Percentiles rank a stretch among this genome's conserved stretches.
These are phyloP conservation scores for Galerina sulciceps DNA, from an alignment of 768 basidiomycete species.

Conservation along the genomic window DNA sequence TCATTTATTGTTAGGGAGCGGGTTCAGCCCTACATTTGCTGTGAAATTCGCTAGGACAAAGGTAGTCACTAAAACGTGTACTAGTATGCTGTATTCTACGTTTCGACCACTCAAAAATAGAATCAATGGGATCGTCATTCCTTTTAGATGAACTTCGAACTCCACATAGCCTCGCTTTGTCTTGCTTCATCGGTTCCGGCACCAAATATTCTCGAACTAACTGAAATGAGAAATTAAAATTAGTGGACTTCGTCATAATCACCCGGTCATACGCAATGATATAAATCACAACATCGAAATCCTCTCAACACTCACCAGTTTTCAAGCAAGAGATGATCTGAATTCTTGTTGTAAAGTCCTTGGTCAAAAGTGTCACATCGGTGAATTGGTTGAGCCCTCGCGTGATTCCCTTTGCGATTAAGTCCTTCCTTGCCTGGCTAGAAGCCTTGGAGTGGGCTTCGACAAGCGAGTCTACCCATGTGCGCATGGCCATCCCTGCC, in stretches of 20 bases:
- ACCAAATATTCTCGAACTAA: slow-evolving; percentile 52
- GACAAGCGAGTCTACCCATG: slow-evolving; percentile 54
- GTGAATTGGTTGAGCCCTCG: slow-evolving; percentile 54
- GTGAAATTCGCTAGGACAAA: slow-evolving; percentile 1
- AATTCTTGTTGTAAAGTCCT: slow-evolving; percentile 56
- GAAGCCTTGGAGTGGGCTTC: slow-evolving; percentile 41
- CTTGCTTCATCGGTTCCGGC: slow-evolving; percentile 53
- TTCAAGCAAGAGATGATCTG: slow-evolving; percentile 59
- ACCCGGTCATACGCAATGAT: background rate
- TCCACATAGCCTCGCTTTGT: slow-evolving; percentile 55
- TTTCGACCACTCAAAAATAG: slow-evolving; percentile 6
- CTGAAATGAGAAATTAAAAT: slow-evolving; percentile 32
- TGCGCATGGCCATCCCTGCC: slow-evolving; percentile 58
- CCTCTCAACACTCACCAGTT: slow-evolving; percentile 39
- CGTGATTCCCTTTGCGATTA: slow-evolving; percentile 52
- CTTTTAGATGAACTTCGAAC: slow-evolving; percentile 51
- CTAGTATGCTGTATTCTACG: slow-evolving; percentile 3
- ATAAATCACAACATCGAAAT: background rate
- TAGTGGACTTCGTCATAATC: slow-evolving; percentile 1
- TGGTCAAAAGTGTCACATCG: slow-evolving; percentile 54
- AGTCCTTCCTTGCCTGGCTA: slow-evolving; percentile 38
- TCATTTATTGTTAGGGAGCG: slow-evolving; percentile 17
- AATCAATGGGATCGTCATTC: background rate
- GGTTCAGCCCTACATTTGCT: slow-evolving; percentile 7
- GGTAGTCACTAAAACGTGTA: slow-evolving; percentile 10